Base-by-base conservation (phyloP, 768 basidiomycete species). In the Serpula lacrymans region DNA sequence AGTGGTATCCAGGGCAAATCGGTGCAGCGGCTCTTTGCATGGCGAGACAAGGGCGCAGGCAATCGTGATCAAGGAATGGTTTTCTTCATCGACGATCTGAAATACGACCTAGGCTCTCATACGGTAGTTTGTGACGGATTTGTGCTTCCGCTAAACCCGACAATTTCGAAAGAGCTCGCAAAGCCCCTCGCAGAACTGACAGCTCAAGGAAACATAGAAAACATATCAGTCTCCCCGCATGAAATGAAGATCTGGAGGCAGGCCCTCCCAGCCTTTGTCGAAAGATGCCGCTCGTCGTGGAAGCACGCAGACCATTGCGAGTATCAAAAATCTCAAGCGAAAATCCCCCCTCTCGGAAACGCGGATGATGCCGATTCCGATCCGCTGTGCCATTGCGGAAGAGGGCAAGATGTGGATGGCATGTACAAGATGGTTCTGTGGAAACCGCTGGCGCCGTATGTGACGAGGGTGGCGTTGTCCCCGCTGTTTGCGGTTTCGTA, bases 261-360 rank as follows among this genome's bases (percentile, higher is more conserved):
- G 39, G 63, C 79, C 20, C 53, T 81, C 2, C 78, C 78, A 4
- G 59, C 62, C 6, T 49, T 76, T 21, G 67, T 66, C 2, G 80
- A 81, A 51, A 69, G 76, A 28, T 78, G 77, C 42, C 69, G 76
- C 18, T n/a, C n/a, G n/a, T 64, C 59, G 0, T 81, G 78, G 78
- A 49, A 55, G 8, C 80, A 82, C 51, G 49, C 41, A 12, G 25
- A 51, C 2, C 54, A 55, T 13, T 82, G 80, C 60, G 73, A 75
- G 53, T 81, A 80, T 50, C n/a, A 30, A 1, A 7, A 21, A 3
- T 35, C 37, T 12, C 46, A 43, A 7, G n/a, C n/a, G n/a, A n/a
- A n/a, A n/a, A 42, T 24, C n/a, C 37, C 60, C 12, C 60, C 63
- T 3, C 47, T 60, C 8, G n/a, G n/a, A n/a, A n/a, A n/a, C n/a